phyloP scores from a whole-genome alignment of 257 asterid genomes.

The Verbascum thapsus region DNA sequence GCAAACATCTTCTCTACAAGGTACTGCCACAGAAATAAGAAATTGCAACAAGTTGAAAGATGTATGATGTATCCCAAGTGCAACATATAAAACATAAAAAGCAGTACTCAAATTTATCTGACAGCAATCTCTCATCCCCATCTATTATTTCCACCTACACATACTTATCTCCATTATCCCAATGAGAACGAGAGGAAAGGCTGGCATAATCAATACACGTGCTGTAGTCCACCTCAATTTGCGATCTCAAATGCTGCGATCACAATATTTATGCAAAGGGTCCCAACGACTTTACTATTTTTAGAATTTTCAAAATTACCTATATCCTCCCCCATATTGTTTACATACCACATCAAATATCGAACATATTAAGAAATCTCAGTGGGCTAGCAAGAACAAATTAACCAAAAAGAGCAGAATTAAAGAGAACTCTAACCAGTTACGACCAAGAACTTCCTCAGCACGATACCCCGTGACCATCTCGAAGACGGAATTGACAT shows the following conservation, averaged over 20 bases:
- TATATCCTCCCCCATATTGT: neutral
- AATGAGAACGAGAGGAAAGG: slow-evolving; percentile 6
- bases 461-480: slow-evolving; percentile 88
- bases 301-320: neutral
- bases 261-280: slow-evolving; percentile 8
- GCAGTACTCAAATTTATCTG: neutral
- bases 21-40: neutral
- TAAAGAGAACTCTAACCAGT: slow-evolving; percentile 58
- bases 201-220: neutral
- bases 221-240: neutral
- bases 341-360: neutral
- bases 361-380: slow-evolving; percentile 1
- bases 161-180: slow-evolving; percentile 11
- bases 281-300: neutral
- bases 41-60: neutral
- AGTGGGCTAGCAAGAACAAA: neutral
- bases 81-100: slow-evolving; percentile 9
- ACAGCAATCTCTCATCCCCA: slow-evolving; percentile 1
- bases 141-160: neutral
- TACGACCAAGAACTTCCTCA: slow-evolving; percentile 89
- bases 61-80: slow-evolving; percentile 20
- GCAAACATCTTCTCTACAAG: neutral
- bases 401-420: slow-evolving; percentile 1
- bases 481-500: slow-evolving; percentile 91
- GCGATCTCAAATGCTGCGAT: neutral